Base-by-base conservation (phyloP, 2,329 filamentous ascomycete species). In the Harringtonia lauricola region DNA sequence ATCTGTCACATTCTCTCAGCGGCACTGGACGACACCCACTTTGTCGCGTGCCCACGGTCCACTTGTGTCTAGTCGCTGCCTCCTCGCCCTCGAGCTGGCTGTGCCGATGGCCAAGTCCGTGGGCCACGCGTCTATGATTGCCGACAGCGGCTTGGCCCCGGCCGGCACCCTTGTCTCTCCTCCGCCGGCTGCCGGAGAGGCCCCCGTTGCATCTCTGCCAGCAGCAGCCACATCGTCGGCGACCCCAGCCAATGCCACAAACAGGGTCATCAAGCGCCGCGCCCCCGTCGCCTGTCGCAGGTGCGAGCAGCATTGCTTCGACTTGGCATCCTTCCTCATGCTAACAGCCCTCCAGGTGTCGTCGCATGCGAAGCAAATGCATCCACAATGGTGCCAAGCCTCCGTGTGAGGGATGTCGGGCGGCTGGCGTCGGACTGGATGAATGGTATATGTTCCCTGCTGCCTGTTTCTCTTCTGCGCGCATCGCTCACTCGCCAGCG, bases 321-420 rank as follows among this genome's bases (percentile, higher is more conserved):
- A 9, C 21, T 8, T 26, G 12, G 4, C 13, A 12, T 8, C 18
- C 29, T 17, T 14, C 17, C 15, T 26, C 14, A 18, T 41, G n/a
- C 39, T 43, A 15, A 41, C 45, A 13, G 6, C 14, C 3, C 13
- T 15, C 18, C 8, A 51, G 52, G 42, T 54, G 52, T 35, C 51
- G 52, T 13, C 52, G 52, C 26, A 50, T 52, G 51, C 43, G 51
- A 18, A 54, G 51, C 47, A 54, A 54, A 24, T 54, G 52, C 38
- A 41, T 54, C 13, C 52, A 54, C 30, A 35, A 21, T 6, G 42
- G 46, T 9, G 50, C 48, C 19, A 47, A 48, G 22, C 47, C 51
- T 17, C 52, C 52, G 10, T 78, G 74, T 49, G 67, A 71, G 45
- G 61, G 68, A 6, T 78, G 74, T 49, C 55, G 57, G 18, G 66